phyloP scores from a whole-genome alignment of 1,284 basidiomycete species.

The Vanrija sp. region DNA sequence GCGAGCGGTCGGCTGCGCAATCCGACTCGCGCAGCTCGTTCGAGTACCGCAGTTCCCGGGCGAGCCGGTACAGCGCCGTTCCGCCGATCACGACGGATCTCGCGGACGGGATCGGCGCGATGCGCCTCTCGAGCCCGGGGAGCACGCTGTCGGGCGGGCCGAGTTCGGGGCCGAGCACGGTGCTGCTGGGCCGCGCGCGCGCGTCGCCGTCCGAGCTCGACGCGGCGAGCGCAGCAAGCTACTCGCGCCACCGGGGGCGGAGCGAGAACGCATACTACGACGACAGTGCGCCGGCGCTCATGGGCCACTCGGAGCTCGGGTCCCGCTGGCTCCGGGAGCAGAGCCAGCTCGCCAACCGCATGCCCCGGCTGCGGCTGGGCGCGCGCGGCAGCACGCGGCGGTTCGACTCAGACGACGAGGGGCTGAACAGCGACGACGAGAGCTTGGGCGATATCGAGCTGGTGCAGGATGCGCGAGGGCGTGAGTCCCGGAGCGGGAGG shows the following conservation, averaged over 20 bases:
- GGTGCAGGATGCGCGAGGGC: slow-evolving; percentile 43
- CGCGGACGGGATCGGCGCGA: too few species aligned
- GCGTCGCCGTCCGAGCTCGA: background rate
- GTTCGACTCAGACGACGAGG: slow-evolving; percentile 38
- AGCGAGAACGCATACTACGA: background rate
- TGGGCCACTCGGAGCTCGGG: slow-evolving; percentile 57
- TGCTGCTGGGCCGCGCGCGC: too few species aligned
- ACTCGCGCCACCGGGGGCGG: background rate
- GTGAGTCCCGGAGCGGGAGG: slow-evolving; percentile 23
- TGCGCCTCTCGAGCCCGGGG: too few species aligned
- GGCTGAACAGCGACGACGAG: slow-evolving; percentile 39
- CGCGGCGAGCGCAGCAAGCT: background rate
- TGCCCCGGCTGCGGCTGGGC: slow-evolving; percentile 6
- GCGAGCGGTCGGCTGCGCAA: background rate
- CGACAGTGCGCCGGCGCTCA: slow-evolving; percentile 24
- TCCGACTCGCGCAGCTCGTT: too few species aligned
- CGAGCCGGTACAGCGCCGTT: slow-evolving; percentile 17
- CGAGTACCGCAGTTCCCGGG: background rate
- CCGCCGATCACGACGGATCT: too few species aligned
- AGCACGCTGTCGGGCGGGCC: too few species aligned
- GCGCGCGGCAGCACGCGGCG: slow-evolving; percentile 3
- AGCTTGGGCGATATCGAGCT: slow-evolving; percentile 39
- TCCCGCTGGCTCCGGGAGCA: slow-evolving; percentile 79
- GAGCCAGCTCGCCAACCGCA: slow-evolving; percentile 52
- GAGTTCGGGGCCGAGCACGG: too few species aligned